phyloP scores from a whole-genome alignment of 179 eudicot species.

The Beta macrorhiza region DNA sequence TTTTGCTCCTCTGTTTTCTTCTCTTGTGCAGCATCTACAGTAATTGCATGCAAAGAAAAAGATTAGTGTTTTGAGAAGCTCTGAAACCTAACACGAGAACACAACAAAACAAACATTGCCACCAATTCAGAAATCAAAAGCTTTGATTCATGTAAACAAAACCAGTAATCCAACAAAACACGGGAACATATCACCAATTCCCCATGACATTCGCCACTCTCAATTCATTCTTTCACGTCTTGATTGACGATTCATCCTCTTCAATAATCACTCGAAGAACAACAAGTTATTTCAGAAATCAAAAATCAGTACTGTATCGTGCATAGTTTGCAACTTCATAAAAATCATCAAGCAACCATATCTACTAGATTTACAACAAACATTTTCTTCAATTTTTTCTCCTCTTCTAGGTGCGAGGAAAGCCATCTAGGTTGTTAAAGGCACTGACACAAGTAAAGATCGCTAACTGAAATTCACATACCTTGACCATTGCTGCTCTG shows the following conservation, averaged over 20 bases:
- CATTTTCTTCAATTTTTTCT: background rate
- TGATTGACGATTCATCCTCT: background rate
- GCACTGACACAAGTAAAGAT: slow-evolving; percentile 4
- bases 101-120: too few species aligned
- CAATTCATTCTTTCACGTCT: background rate
- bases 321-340: background rate
- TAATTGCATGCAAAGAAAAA: background rate
- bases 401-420: background rate
- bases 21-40: slow-evolving; percentile 53
- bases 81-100: background rate
- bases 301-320: background rate
- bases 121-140: background rate
- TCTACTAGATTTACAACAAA: background rate
- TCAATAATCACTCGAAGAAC: background rate
- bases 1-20: slow-evolving; percentile 50
- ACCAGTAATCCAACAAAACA: background rate
- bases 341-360: background rate
- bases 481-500: slow-evolving; percentile 49
- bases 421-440: background rate
- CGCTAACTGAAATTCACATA: slow-evolving; percentile 11
- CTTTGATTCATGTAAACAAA: background rate
- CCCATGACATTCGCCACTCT: background rate
- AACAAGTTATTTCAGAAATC: background rate
- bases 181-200: background rate
- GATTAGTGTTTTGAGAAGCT: background rate